Evolutionary conservation across 2,329 filamentous ascomycete genomes (phyloP).

Genomic region (Monilinia laxa): DNA sequence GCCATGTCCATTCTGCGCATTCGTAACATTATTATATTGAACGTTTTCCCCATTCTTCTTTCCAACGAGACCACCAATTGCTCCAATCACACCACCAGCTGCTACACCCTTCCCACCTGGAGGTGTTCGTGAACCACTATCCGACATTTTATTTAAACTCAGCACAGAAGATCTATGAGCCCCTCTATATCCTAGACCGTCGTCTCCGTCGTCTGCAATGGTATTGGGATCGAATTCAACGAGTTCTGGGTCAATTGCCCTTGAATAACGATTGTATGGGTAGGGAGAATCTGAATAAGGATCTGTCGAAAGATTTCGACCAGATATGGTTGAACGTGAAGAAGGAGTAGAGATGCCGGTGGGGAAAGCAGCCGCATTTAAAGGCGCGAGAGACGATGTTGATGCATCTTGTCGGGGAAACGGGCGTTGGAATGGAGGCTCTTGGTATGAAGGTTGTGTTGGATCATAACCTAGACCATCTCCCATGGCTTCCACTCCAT

Average conservation of each 20-base stretch:
- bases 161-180: constrained; percentile 55
- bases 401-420: constrained; percentile 28
- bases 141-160: constrained; percentile 35
- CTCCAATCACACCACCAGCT: constrained; percentile 43
- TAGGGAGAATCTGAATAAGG: constrained; percentile 36
- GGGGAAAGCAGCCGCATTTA: constrained; percentile 38
- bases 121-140: constrained; percentile 27
- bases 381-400: constrained; percentile 35
- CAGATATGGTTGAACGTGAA: constrained; percentile 33
- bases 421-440: constrained; percentile 23
- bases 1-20: constrained; percentile 23
- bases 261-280: constrained; percentile 36
- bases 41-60: constrained; percentile 34
- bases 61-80: constrained; percentile 36
- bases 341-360: constrained; percentile 36
- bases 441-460: constrained; percentile 25
- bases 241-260: constrained; percentile 36
- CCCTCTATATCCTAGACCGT: constrained; percentile 63
- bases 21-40: constrained; percentile 37
- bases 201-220: constrained; percentile 85
- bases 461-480: constrained; percentile 39
- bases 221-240: constrained; percentile 61
- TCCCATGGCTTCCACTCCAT: constrained; percentile 62
- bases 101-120: constrained; percentile 43
- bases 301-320: constrained; percentile 33